These are phyloP conservation scores for Ceratonia siliqua DNA, from an alignment of 306 rosid genomes.

Conservation along the genomic window DNA sequence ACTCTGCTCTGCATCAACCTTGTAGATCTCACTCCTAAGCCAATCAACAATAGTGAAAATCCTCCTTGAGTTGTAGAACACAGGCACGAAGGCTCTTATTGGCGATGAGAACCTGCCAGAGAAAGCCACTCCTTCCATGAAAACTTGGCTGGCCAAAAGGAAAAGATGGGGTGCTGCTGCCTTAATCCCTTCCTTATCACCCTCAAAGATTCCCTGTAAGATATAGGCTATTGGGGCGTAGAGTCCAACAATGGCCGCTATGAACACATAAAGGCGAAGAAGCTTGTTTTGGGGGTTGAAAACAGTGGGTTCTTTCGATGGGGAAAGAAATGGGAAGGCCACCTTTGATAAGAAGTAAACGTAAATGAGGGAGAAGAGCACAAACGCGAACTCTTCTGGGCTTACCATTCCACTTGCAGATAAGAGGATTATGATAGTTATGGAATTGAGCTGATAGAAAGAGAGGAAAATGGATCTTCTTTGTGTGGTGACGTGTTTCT, in stretches of 20 bases:
- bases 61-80: slow-evolving; percentile 73
- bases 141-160: slow-evolving; percentile 76
- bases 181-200: slow-evolving; percentile 77
- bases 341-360: slow-evolving; percentile 60
- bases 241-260: slow-evolving; percentile 69
- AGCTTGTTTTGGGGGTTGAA: slow-evolving; percentile 53
- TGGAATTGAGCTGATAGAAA: slow-evolving; percentile 65
- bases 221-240: slow-evolving; percentile 73
- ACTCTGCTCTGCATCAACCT: slow-evolving; percentile 38
- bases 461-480: slow-evolving; percentile 46
- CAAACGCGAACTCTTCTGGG: slow-evolving; percentile 65
- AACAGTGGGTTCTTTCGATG: slow-evolving; percentile 43
- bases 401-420: slow-evolving; percentile 82
- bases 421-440: slow-evolving; percentile 58
- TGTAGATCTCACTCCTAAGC: slow-evolving; percentile 71
- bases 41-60: slow-evolving; percentile 70
- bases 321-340: slow-evolving; percentile 61
- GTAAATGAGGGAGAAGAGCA: slow-evolving; percentile 59
- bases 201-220: slow-evolving; percentile 64
- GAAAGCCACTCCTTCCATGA: slow-evolving; percentile 83
- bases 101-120: slow-evolving; percentile 61
- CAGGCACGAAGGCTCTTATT: slow-evolving; percentile 79
- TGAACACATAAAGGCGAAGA: slow-evolving; percentile 53
- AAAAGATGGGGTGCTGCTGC: slow-evolving; percentile 92
- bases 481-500: slow-evolving; percentile 7